Evolutionary conservation across 176 grass and related monocot species (phyloP).

Genomic region (Aegilops sharonensis): DNA sequence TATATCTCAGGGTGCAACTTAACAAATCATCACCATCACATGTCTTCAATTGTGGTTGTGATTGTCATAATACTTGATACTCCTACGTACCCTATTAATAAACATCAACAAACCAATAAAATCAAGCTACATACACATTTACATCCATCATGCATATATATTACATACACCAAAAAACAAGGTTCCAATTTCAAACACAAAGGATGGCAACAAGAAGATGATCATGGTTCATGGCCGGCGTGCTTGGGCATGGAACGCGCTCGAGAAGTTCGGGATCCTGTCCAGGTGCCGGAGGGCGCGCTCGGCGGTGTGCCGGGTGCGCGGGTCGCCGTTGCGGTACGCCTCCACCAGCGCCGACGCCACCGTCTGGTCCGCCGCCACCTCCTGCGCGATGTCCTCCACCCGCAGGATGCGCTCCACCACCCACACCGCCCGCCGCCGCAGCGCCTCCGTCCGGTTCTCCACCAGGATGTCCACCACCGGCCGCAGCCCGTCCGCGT

Average conservation of each 20-base stretch:
- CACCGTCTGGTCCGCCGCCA: slow-evolving; percentile 58
- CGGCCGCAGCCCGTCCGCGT: slow-evolving; percentile 55
- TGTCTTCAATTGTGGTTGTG: no score
- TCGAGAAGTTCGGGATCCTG: slow-evolving; percentile 67
- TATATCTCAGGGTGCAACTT: no score
- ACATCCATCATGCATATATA: no score
- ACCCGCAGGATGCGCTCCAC: slow-evolving; percentile 79
- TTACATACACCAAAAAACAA: no score
- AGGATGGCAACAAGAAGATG: neutral
- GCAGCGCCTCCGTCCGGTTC: slow-evolving; percentile 51
- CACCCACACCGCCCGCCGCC: slow-evolving; percentile 61
- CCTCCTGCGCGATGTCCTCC: slow-evolving; percentile 67
- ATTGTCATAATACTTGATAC: no score
- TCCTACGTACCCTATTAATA: no score
- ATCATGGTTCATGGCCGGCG: neutral
- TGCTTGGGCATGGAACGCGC: slow-evolving; percentile 29
- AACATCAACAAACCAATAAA: no score
- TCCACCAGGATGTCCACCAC: slow-evolving; percentile 69
- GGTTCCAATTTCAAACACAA: neutral
- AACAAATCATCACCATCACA: no score
- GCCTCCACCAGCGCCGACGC: slow-evolving; percentile 71
- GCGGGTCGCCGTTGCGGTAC: slow-evolving; percentile 62
- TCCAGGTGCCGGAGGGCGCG: slow-evolving; percentile 73
- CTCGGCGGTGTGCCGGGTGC: slow-evolving; percentile 68
- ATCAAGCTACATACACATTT: no score